phyloP scores from a whole-genome alignment of 2,329 filamentous ascomycete species.

The Ascochyta viciae-villosae region DNA sequence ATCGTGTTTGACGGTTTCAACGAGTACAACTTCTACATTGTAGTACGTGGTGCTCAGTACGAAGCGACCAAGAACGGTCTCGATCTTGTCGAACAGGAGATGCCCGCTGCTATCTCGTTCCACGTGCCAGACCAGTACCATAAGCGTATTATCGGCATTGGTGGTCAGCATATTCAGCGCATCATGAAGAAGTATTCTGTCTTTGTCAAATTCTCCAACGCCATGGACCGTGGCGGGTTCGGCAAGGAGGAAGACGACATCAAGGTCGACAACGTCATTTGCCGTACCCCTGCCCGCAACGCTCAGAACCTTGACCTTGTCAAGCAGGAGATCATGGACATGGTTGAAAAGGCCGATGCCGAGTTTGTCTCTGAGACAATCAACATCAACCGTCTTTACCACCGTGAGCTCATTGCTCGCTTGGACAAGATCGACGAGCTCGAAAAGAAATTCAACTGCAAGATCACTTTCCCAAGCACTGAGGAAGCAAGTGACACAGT shows the following conservation, averaged over 20 bases:
- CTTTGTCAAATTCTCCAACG: slow-evolving; percentile 99
- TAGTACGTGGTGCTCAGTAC: slow-evolving; percentile 90
- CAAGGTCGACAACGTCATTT: slow-evolving; percentile 99
- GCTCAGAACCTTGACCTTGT: slow-evolving; percentile 96
- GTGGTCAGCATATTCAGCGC: slow-evolving; percentile 96
- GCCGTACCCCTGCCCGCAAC: slow-evolving; percentile 94
- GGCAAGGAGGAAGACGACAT: slow-evolving; percentile 97
- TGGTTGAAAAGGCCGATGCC: slow-evolving; percentile 97
- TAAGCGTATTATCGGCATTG: slow-evolving; percentile 98
- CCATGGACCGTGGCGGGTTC: slow-evolving; percentile 94
- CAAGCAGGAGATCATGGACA: slow-evolving; percentile 98
- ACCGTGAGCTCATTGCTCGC: slow-evolving; percentile 89
- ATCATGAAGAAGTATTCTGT: slow-evolving; percentile 99
- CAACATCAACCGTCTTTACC: slow-evolving; percentile 91
- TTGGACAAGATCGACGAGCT: slow-evolving; percentile 90
- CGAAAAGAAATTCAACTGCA: slow-evolving; percentile 99
- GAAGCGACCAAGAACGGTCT: slow-evolving; percentile 94
- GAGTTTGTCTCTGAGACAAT: slow-evolving; percentile 96
- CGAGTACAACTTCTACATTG: slow-evolving; percentile 99
- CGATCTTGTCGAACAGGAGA: slow-evolving; percentile 94
- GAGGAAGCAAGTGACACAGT: slow-evolving; percentile 97
- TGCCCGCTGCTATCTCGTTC: slow-evolving; percentile 99
- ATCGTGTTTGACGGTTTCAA: slow-evolving; percentile 99
- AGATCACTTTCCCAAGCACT: slow-evolving; percentile 96
- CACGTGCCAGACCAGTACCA: slow-evolving; percentile 99